Evolutionary conservation across 2,329 filamentous ascomycete genomes (phyloP).

Genomic region (Phialophora expanda): DNA sequence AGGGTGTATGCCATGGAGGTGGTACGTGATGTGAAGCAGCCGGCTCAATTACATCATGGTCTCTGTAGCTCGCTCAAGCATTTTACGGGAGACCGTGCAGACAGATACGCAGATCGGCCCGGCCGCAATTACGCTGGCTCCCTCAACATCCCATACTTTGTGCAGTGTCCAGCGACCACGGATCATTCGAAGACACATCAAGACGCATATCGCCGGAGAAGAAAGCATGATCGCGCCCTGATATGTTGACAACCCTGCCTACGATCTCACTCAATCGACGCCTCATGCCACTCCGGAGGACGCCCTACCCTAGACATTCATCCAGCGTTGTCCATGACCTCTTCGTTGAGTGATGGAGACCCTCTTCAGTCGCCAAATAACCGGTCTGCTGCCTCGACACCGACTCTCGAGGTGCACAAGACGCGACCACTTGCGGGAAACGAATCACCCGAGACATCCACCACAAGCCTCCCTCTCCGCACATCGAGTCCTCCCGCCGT

Average conservation of each 20-base stretch:
- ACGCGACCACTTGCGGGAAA: constrained; percentile 58
- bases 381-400: constrained; percentile 53
- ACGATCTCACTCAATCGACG: not conserved
- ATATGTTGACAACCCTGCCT: constrained; percentile 21
- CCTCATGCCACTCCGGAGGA: constrained; percentile 31
- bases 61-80: not conserved
- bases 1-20: not conserved
- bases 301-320: constrained; percentile 12
- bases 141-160: not conserved
- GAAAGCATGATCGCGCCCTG: constrained; percentile 7
- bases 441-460: constrained; percentile 60
- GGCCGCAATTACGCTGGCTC: not conserved
- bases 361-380: constrained; percentile 32
- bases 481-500: constrained; percentile 66
- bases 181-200: not conserved
- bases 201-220: not conserved
- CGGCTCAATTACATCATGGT: not conserved
- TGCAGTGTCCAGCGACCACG: not conserved
- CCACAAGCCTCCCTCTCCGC: constrained; percentile 62
- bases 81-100: not conserved
- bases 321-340: constrained; percentile 39
- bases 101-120: not conserved
- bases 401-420: constrained; percentile 66
- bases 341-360: constrained; percentile 39
- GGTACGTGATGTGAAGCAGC: too few relatives aligned